A percentile compares a stretch with the other conserved stretches of the same genome.
Evolutionary conservation across 352 stramenopile genomes (phyloP).

Genomic region (Phytopythium oedochilum): DNA sequence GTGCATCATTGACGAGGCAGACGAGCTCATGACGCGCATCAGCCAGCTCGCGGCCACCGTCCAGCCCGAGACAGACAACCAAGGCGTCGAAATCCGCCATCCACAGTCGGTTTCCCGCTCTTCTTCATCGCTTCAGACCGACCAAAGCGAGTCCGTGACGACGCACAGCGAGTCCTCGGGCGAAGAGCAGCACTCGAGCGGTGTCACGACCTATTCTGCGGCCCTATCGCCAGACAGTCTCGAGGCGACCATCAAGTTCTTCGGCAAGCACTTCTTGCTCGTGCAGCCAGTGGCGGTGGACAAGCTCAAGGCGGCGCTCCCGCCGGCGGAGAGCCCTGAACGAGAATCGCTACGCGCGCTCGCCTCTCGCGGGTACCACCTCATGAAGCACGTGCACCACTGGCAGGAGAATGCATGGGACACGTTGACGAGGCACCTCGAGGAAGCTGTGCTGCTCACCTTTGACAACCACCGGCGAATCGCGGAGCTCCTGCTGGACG

Average conservation of each 20-base stretch:
- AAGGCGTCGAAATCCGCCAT: background rate
- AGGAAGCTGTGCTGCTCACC: constrained; percentile 21
- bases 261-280: constrained; percentile 41
- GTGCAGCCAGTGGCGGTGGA: constrained; percentile 18
- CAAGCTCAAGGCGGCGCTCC: constrained; percentile 16
- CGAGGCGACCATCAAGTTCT: constrained; percentile 31
- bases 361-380: constrained; percentile 31
- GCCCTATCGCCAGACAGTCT: constrained; percentile 11
- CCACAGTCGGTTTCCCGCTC: background rate
- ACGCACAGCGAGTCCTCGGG: constrained; percentile 1
- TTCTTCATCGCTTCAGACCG: background rate
- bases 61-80: background rate
- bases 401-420: constrained; percentile 58
- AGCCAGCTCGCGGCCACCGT: constrained; percentile 17
- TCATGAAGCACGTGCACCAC: constrained; percentile 63
- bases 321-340: background rate
- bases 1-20: constrained; percentile 50
- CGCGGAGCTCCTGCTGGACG: constrained; percentile 44
- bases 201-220: background rate
- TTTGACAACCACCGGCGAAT: constrained; percentile 56
- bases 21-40: constrained; percentile 49
- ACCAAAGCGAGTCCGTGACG: background rate
- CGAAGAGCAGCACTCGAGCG: background rate
- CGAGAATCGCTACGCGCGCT: constrained; percentile 21
- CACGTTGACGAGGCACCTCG: constrained; percentile 34